These are phyloP conservation scores for Kalmanozyma brasiliensis DNA, from an alignment of 1,284 basidiomycete species.

Conservation along the genomic window DNA sequence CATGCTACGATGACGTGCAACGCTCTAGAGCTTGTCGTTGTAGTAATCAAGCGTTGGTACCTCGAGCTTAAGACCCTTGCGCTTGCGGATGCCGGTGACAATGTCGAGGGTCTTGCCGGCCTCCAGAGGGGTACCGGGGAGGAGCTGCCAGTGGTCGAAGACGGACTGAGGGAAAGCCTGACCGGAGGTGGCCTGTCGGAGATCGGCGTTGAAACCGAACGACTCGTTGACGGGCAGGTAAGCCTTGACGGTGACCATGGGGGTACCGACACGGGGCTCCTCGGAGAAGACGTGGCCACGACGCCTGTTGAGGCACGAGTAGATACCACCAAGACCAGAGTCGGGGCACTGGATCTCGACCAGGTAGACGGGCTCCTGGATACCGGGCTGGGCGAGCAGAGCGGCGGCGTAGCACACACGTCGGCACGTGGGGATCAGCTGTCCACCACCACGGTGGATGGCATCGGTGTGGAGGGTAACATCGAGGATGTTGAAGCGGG, in stretches of 20 bases:
- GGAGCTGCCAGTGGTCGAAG: slow-evolving; percentile 77
- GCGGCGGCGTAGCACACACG: slow-evolving; percentile 96
- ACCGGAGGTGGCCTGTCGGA: slow-evolving; percentile 90
- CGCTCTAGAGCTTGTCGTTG: slow-evolving; percentile 26
- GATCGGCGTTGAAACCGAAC: slow-evolving; percentile 98
- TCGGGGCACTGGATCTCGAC: slow-evolving; percentile 99
- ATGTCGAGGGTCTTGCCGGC: slow-evolving; percentile 88
- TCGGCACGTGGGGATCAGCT: slow-evolving; percentile 94
- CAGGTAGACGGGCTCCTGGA: slow-evolving; percentile 97
- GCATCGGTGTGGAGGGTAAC: slow-evolving; percentile 98
- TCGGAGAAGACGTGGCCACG: slow-evolving; percentile 98
- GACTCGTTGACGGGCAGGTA: slow-evolving; percentile 97
- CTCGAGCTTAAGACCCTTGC: slow-evolving; percentile 80
- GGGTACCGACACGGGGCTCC: slow-evolving; percentile 96
- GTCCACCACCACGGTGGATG: slow-evolving; percentile 99
- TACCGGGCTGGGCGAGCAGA: slow-evolving; percentile 86
- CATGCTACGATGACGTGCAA: too few species aligned
- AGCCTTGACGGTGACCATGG: slow-evolving; percentile 99
- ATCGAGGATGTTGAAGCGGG: slow-evolving; percentile 95
- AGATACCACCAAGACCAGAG: slow-evolving; percentile 97
- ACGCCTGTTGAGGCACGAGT: slow-evolving; percentile 90
- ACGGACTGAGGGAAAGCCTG: slow-evolving; percentile 98
- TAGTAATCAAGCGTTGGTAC: slow-evolving; percentile 55
- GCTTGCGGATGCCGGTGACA: slow-evolving; percentile 82
- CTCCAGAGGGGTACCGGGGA: slow-evolving; percentile 76